Percentiles rank a stretch among this genome's conserved stretches.
These are phyloP conservation scores for Stromatinia cepivora DNA, from an alignment of 2,329 filamentous ascomycete species.

Conservation along the genomic window DNA sequence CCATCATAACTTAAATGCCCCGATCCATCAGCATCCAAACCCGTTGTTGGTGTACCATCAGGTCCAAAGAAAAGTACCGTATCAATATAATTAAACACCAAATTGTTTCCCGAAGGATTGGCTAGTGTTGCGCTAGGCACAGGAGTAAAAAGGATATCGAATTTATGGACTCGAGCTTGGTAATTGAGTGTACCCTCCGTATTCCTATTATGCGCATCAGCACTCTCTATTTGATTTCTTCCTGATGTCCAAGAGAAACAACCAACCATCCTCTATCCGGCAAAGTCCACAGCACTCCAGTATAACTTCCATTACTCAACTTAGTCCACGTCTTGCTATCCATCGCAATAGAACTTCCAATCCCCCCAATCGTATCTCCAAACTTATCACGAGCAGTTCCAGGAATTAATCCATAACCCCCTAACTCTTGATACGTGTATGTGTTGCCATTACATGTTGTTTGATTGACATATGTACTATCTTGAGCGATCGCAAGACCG, in stretches of 20 bases:
- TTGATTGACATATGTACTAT: constrained; percentile 26
- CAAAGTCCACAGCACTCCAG: constrained; percentile 59
- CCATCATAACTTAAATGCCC: constrained; percentile 56
- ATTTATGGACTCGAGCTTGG: constrained; percentile 68
- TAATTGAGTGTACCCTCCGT: constrained; percentile 70
- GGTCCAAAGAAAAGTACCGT: constrained; percentile 66
- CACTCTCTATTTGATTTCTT: not conserved
- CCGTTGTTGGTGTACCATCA: constrained; percentile 60
- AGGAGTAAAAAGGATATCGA: constrained; percentile 59
- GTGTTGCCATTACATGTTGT: constrained; percentile 50
- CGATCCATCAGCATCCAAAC: constrained; percentile 59
- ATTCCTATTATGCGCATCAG: constrained; percentile 50
- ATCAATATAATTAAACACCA: constrained; percentile 62
- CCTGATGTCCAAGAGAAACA: not conserved
- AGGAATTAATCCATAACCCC: constrained; percentile 63
- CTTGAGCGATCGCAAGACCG: constrained; percentile 19
- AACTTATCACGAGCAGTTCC: constrained; percentile 62
- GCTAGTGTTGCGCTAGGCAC: constrained; percentile 51
- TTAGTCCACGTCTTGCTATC: constrained; percentile 60
- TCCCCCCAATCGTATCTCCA: constrained; percentile 67
- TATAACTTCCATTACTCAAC: constrained; percentile 52
- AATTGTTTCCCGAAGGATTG: constrained; percentile 58
- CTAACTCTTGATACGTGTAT: constrained; percentile 67
- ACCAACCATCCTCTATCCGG: constrained; percentile 67
- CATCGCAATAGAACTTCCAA: constrained; percentile 66